A percentile compares a stretch with the other conserved stretches of the same genome.
Evolutionary conservation across 75 land plant genomes (phyloP).

Genomic region (Sequoiadendron giganteum): DNA sequence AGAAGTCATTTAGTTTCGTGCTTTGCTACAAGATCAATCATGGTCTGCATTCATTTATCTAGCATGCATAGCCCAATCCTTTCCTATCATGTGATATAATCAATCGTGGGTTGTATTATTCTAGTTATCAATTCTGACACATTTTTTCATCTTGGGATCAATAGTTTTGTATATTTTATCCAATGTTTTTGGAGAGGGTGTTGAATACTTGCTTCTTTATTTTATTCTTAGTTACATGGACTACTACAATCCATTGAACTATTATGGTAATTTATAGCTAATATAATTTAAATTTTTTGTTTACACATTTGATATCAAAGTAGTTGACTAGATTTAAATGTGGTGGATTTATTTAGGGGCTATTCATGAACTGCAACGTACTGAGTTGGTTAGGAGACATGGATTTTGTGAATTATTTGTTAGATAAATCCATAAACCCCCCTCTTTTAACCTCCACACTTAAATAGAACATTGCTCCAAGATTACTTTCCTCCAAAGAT

Average conservation of each 20-base stretch:
- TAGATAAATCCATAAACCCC: constrained; percentile 35
- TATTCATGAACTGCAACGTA: constrained; percentile 45
- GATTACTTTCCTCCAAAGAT: constrained; percentile 23
- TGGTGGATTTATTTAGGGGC: constrained; percentile 50
- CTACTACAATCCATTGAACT: neutral
- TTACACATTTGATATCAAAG: neutral
- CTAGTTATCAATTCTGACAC: no score
- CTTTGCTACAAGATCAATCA: no score
- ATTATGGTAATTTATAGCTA: neutral
- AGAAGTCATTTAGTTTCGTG: no score
- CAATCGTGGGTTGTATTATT: no score
- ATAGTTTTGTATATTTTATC: neutral
- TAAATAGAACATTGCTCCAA: constrained; percentile 27
- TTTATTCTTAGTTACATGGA: no score
- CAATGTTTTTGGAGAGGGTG: neutral
- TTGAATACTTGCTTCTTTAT: no score
- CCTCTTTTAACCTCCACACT: constrained; percentile 22
- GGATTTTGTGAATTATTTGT: constrained; percentile 46
- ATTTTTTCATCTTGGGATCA: no score
- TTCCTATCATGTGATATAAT: no score
- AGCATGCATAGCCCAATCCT: no score
- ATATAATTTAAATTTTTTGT: neutral
- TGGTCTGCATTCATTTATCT: no score
- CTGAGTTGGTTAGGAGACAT: constrained; percentile 49
- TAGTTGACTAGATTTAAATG: constrained; percentile 56